Percentiles rank a stretch among this genome's conserved stretches.
These are phyloP conservation scores for Decorospora gaudefroyi DNA, from an alignment of 2,329 filamentous ascomycete genomes.

Conservation along the genomic window DNA sequence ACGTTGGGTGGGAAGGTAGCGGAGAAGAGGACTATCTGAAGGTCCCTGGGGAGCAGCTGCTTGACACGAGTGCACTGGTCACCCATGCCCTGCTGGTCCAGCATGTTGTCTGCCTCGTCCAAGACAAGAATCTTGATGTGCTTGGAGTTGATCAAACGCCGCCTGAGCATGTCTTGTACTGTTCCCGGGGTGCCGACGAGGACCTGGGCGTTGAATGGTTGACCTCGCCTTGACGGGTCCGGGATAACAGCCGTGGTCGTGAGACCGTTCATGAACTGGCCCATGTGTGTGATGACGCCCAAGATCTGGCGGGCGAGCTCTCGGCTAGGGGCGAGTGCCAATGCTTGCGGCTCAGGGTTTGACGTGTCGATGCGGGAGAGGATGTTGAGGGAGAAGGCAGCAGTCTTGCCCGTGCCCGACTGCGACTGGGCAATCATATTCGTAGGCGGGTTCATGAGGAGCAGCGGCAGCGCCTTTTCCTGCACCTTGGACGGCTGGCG, in stretches of 20 bases:
- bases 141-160: constrained; percentile 71
- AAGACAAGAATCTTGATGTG: constrained; percentile 82
- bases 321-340: constrained; percentile 88
- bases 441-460: constrained; percentile 80
- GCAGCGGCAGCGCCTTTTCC: constrained; percentile 87
- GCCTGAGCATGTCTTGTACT: constrained; percentile 82
- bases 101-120: constrained; percentile 98
- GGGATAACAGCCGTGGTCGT: constrained; percentile 82
- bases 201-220: constrained; percentile 73
- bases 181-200: constrained; percentile 95
- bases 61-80: constrained; percentile 95
- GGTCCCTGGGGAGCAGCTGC: constrained; percentile 68
- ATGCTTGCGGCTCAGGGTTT: constrained; percentile 74
- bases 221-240: constrained; percentile 69
- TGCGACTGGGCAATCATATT: constrained; percentile 99
- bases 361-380: constrained; percentile 81
- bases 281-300: constrained; percentile 80
- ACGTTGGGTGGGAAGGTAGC: constrained; percentile 90
- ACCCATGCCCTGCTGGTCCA: constrained; percentile 91
- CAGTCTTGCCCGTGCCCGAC: constrained; percentile 97
- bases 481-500: constrained; percentile 97
- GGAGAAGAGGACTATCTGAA: constrained; percentile 94
- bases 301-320: constrained; percentile 95
- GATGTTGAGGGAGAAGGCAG: constrained; percentile 91
- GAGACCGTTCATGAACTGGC: constrained; percentile 77